These are phyloP conservation scores for Mycena olivaceomarginata DNA, from an alignment of 768 basidiomycete genomes.

Conservation along the genomic window DNA sequence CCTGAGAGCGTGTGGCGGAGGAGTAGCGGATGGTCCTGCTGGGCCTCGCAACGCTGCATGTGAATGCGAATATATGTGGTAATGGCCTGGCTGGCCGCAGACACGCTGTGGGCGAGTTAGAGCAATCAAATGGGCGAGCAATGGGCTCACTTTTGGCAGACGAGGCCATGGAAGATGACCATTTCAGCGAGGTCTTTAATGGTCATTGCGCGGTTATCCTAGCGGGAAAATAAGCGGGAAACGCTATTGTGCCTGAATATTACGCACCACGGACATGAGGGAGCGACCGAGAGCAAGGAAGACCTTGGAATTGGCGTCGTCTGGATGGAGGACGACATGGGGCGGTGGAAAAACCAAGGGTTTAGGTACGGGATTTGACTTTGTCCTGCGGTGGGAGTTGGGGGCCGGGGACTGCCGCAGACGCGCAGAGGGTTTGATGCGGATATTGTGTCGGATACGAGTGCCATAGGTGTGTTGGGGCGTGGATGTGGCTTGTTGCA, in stretches of 20 bases:
- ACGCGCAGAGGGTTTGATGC: conserved; percentile 72
- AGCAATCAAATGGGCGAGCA: conserved; percentile 38
- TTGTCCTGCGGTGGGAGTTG: conserved; percentile 54
- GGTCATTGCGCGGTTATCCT: conserved; percentile 91
- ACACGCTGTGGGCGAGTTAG: conserved; percentile 67
- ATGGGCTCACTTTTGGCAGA: conserved; percentile 83
- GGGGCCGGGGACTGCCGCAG: conserved; percentile 66
- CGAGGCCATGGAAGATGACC: conserved; percentile 76
- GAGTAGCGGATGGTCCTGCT: conserved; percentile 85
- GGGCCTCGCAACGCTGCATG: conserved; percentile 80
- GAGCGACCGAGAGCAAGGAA: conserved; percentile 84
- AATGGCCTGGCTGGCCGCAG: conserved; percentile 88
- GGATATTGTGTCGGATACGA: conserved; percentile 70
- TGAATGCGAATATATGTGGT: conserved; percentile 89
- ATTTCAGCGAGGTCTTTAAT: conserved; percentile 90
- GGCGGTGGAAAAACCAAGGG: conserved; percentile 74
- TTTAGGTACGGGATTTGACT: conserved; percentile 37
- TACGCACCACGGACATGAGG: conserved; percentile 83
- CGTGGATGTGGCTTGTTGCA: conserved; percentile 43
- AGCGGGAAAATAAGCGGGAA: conserved; percentile 31
- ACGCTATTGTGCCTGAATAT: conserved; percentile 44
- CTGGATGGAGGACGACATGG: conserved; percentile 81
- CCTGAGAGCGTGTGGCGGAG: conserved; percentile 84
- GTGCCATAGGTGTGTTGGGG: conserved; percentile 69
- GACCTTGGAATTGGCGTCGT: conserved; percentile 83